These are phyloP conservation scores for Nidula niveotomentosa DNA, from an alignment of 1,284 basidiomycete species.

Conservation along the genomic window DNA sequence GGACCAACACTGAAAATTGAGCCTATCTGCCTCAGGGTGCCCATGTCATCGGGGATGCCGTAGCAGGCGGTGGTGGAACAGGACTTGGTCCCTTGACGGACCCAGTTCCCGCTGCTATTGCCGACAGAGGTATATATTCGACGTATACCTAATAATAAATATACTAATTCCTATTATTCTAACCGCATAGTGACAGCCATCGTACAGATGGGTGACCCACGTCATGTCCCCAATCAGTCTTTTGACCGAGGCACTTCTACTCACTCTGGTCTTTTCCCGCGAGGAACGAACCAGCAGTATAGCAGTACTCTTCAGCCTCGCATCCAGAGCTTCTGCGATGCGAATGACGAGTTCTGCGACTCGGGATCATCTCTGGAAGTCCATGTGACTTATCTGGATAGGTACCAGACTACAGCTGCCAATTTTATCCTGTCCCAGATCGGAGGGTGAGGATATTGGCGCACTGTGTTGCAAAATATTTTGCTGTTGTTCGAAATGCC, in stretches of 20 bases:
- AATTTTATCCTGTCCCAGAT: conserved; percentile 17
- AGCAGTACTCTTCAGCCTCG: conserved; percentile 19
- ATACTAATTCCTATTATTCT: not conserved
- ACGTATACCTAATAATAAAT: no score
- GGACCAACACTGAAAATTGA: no score
- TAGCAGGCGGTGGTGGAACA: conserved; percentile 16
- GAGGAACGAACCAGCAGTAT: conserved; percentile 16
- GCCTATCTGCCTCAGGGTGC: conserved; percentile 12
- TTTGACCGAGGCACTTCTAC: conserved; percentile 19
- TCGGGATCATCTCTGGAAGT: conserved; percentile 17
- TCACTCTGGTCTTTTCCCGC: conserved; percentile 18
- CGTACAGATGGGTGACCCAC: conserved; percentile 22
- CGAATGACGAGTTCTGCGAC: conserved; percentile 23
- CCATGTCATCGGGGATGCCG: conserved; percentile 22
- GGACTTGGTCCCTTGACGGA: conserved; percentile 13
- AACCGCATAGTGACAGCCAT: conserved; percentile 17
- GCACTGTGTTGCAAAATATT: not conserved
- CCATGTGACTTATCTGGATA: conserved; percentile 22
- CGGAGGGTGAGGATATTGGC: conserved; percentile 10
- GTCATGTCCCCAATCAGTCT: conserved; percentile 18
- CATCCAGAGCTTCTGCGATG: conserved; percentile 23
- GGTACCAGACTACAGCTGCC: conserved; percentile 20
- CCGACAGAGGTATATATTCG: conserved; percentile 14
- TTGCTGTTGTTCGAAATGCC: no score
- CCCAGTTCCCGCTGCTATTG: conserved; percentile 15